Percentiles rank a stretch among this genome's conserved stretches.
These are phyloP conservation scores for Pilasporangium apinafurcum DNA, from an alignment of 352 stramenopile species.

Conservation along the genomic window DNA sequence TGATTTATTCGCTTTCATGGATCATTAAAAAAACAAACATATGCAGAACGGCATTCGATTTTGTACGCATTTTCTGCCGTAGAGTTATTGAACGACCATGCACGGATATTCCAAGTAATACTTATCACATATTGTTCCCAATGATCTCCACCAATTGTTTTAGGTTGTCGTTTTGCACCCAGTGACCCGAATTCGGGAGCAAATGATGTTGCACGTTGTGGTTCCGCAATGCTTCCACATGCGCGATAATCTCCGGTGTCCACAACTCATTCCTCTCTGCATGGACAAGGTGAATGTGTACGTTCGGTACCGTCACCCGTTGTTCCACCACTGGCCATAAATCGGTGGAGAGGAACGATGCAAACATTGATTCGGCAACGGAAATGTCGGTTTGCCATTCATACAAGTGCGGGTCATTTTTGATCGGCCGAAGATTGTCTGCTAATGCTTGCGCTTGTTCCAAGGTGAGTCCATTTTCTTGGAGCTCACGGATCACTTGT, in stretches of 20 bases:
- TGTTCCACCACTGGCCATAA: conserved; percentile 55
- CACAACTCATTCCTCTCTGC: conserved; percentile 76
- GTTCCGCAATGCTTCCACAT: conserved; percentile 32
- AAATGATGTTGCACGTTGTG: conserved; percentile 58
- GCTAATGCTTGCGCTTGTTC: conserved; percentile 78
- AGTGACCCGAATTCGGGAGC: conserved; percentile 70
- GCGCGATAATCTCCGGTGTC: conserved; percentile 35
- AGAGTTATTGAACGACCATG: no score
- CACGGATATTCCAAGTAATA: no score
- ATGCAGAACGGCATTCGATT: no score
- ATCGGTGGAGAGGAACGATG: conserved; percentile 58
- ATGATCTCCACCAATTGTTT: conserved; percentile 60
- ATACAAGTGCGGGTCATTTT: conserved; percentile 47
- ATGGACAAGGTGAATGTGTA: conserved; percentile 71
- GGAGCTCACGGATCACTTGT: conserved; percentile 55
- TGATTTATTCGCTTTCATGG: no score
- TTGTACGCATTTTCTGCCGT: no score
- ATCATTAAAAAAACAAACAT: no score
- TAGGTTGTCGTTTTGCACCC: conserved; percentile 84
- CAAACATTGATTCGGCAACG: conserved; percentile 67
- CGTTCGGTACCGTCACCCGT: conserved; percentile 17
- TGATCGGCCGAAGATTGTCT: conserved; percentile 57
- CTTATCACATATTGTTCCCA: no score
- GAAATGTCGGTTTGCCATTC: conserved; percentile 78
- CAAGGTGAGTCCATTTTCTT: conserved; percentile 41